Percentiles rank a stretch among this genome's conserved stretches.
These are phyloP conservation scores for Halophytophthora polymorphica DNA, from an alignment of 352 stramenopile genomes.

Conservation along the genomic window DNA sequence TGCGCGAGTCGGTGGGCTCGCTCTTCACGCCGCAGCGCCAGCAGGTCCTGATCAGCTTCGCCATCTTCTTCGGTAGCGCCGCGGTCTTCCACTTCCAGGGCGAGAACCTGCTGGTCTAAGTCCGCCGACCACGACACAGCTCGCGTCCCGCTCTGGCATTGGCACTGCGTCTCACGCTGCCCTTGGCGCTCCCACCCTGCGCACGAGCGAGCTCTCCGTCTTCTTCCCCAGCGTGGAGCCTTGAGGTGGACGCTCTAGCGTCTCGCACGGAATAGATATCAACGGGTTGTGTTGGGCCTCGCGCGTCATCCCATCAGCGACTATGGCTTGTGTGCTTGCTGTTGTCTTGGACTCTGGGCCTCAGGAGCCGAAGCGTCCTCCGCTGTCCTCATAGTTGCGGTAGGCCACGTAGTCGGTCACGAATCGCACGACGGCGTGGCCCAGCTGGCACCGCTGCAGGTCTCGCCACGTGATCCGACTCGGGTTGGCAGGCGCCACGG, in stretches of 20 bases:
- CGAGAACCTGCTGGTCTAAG: constrained; percentile 71
- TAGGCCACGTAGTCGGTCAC: constrained; percentile 63
- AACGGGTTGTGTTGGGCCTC: constrained; percentile 17
- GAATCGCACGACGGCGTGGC: constrained; percentile 49
- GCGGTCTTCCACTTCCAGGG: constrained; percentile 80
- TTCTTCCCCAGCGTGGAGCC: no score
- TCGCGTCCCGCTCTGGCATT: constrained; percentile 12
- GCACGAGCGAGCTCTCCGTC: no score
- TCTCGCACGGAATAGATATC: constrained; percentile 31
- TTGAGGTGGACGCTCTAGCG: not conserved
- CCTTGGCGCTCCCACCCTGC: no score
- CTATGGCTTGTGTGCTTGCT: not conserved
- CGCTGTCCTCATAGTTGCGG: constrained; percentile 43
- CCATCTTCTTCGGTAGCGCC: constrained; percentile 74
- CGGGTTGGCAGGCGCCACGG: constrained; percentile 37
- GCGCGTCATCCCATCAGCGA: constrained; percentile 2
- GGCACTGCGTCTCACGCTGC: not conserved
- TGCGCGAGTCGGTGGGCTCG: constrained; percentile 53
- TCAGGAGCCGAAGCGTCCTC: constrained; percentile 28
- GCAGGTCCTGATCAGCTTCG: constrained; percentile 67
- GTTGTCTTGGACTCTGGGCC: not conserved
- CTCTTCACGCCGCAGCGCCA: constrained; percentile 74
- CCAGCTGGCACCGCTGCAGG: constrained; percentile 46
- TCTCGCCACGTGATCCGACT: constrained; percentile 57
- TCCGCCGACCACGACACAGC: constrained; percentile 1